Conservation (phyloP, 306 rosid genomes). For the Oemleria cerasiformis region DNA sequence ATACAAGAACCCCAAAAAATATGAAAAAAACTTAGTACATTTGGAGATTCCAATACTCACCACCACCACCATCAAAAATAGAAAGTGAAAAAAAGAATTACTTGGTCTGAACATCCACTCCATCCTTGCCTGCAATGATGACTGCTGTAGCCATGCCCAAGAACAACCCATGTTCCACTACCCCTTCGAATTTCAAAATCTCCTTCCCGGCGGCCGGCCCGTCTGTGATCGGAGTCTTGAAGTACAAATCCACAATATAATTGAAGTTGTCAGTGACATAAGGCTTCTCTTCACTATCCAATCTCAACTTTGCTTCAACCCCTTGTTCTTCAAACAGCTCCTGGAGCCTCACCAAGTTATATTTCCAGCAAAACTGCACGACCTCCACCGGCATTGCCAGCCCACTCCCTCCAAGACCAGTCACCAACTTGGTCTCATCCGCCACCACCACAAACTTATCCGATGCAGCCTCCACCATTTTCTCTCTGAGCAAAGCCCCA, state of each 20-base stretch:
- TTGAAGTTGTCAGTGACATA: slow-evolving; percentile 74
- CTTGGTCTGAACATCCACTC: slow-evolving; percentile 57
- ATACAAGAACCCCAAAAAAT: background rate
- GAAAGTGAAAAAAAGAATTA: slow-evolving; percentile 24
- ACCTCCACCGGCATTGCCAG: slow-evolving; percentile 90
- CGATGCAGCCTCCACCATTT: slow-evolving; percentile 88
- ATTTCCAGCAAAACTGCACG: slow-evolving; percentile 88
- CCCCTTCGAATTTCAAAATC: slow-evolving; percentile 68
- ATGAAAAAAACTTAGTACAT: background rate
- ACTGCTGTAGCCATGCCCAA: slow-evolving; percentile 76
- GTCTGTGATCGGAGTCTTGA: slow-evolving; percentile 63
- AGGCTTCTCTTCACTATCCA: slow-evolving; percentile 54
- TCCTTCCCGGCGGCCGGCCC: slow-evolving; percentile 59
- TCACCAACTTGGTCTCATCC: slow-evolving; percentile 66
- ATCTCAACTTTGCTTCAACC: slow-evolving; percentile 58
- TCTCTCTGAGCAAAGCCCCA: slow-evolving; percentile 72
- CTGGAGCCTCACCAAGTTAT: slow-evolving; percentile 53
- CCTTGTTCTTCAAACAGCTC: slow-evolving; percentile 70
- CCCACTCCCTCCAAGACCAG: slow-evolving; percentile 72
- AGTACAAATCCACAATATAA: slow-evolving; percentile 77
- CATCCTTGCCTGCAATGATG: slow-evolving; percentile 56
- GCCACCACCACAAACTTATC: slow-evolving; percentile 66
- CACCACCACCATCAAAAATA: background rate
- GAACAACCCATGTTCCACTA: slow-evolving; percentile 82
- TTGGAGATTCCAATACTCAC: background rate